phyloP scores from a whole-genome alignment of 768 basidiomycete species.

The Russula sp. region DNA sequence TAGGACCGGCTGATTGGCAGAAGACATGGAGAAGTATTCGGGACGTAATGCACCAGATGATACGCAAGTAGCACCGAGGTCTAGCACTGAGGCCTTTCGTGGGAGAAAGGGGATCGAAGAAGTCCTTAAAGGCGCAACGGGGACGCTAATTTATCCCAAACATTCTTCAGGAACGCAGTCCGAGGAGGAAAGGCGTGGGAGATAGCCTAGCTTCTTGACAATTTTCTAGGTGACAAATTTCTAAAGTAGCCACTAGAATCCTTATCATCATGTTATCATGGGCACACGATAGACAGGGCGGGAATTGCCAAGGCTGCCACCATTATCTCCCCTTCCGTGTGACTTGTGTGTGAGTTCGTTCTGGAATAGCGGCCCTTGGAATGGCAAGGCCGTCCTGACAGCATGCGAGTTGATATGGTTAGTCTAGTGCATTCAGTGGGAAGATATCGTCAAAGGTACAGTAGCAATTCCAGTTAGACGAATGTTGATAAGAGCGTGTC shows the following conservation, averaged over 20 bases:
- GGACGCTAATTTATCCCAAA: slow-evolving; percentile 1
- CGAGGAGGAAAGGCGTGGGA: neutral
- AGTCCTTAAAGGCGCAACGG: neutral
- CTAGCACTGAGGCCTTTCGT: neutral
- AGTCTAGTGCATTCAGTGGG: neutral
- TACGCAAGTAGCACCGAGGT: neutral
- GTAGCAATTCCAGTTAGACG: too few relatives aligned
- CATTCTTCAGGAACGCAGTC: neutral
- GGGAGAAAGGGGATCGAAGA: neutral
- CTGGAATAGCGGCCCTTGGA: neutral
- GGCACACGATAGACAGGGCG: neutral
- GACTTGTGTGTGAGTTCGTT: neutral
- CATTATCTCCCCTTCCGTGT: neutral
- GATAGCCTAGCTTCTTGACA: neutral
- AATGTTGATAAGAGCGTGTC: too few relatives aligned
- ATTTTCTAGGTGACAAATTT: neutral
- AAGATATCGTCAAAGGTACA: neutral
- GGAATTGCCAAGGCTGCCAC: neutral
- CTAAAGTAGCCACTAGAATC: neutral
- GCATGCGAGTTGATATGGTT: neutral
- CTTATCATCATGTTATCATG: slow-evolving; percentile 3
- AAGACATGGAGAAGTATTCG: slow-evolving; percentile 15
- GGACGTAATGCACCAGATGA: neutral
- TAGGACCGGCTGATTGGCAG: slow-evolving; percentile 36
- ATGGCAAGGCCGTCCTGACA: neutral